phyloP scores from a whole-genome alignment of 2,329 filamentous ascomycete genomes.

The Hypoxylon sp. region DNA sequence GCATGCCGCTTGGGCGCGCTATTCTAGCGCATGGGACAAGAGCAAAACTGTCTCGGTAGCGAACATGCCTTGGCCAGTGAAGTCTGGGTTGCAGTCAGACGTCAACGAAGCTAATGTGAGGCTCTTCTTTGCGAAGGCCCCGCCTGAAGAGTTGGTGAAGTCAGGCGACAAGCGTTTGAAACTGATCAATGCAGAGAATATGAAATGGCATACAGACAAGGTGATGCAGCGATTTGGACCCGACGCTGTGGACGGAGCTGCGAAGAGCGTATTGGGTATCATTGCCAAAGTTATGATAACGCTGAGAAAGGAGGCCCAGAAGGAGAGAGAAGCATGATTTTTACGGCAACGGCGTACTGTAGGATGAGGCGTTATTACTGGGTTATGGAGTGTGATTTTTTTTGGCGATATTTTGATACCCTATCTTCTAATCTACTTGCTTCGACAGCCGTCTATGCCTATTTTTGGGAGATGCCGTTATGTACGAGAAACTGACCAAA shows the following conservation, averaged over 20 bases:
- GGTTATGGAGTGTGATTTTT: neutral
- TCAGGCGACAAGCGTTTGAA: constrained; percentile 29
- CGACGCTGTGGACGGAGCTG: constrained; percentile 18
- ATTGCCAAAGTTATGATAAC: constrained; percentile 34
- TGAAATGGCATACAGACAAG: constrained; percentile 45
- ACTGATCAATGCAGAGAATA: constrained; percentile 38
- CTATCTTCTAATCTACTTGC: neutral
- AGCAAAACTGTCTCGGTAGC: neutral
- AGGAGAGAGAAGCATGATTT: constrained; percentile 16
- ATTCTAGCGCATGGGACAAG: constrained; percentile 32
- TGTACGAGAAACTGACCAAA: too few species aligned
- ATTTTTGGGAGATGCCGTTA: neutral
- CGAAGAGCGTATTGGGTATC: constrained; percentile 12
- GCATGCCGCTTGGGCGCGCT: constrained; percentile 32
- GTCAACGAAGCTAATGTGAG: constrained; percentile 38
- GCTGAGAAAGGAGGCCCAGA: constrained; percentile 33
- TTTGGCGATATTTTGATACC: constrained; percentile 15
- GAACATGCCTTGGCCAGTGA: constrained; percentile 42
- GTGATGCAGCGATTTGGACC: constrained; percentile 37
- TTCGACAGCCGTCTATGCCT: neutral
- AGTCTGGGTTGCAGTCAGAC: constrained; percentile 36
- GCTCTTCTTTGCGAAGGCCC: constrained; percentile 41
- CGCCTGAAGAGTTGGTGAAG: constrained; percentile 19
- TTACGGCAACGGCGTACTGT: neutral
- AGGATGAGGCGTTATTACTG: neutral